Percentiles rank a stretch among this genome's conserved stretches.
Evolutionary conservation across 1,139 yeast species (phyloP).

Genomic region (Chernovozyma sophiae-reginae): DNA sequence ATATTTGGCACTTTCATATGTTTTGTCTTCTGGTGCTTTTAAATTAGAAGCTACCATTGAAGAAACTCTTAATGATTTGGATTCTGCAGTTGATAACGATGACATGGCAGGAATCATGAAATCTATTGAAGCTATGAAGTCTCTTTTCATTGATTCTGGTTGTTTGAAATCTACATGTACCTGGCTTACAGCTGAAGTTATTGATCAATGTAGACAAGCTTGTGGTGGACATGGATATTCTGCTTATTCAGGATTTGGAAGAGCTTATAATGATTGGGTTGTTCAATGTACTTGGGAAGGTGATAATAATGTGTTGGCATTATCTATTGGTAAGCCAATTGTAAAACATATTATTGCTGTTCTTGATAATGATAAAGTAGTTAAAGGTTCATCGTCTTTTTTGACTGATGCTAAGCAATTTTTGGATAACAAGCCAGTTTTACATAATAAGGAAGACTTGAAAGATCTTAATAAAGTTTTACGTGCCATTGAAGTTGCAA

Average conservation of each 20-base stretch:
- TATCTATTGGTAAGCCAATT: constrained; percentile 45
- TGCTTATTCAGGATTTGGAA: constrained; percentile 45
- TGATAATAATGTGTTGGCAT: constrained; percentile 46
- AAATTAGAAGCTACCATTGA: constrained; percentile 32
- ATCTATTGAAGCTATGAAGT: constrained; percentile 39
- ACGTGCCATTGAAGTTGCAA: constrained; percentile 39
- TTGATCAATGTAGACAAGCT: constrained; percentile 47
- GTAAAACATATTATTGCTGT: constrained; percentile 33
- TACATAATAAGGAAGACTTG: constrained; percentile 26
- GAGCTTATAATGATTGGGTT: constrained; percentile 46
- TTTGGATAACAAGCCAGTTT: constrained; percentile 24
- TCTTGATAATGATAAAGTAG: constrained; percentile 29
- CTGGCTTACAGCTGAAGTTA: constrained; percentile 45
- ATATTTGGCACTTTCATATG: constrained; percentile 41
- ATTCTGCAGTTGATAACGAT: constrained; percentile 31
- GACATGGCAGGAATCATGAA: constrained; percentile 34
- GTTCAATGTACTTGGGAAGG: constrained; percentile 55
- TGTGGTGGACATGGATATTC: constrained; percentile 55
- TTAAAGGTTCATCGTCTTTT: constrained; percentile 37
- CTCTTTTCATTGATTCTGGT: constrained; percentile 45
- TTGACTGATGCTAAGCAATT: constrained; percentile 33
- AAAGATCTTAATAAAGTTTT: constrained; percentile 29
- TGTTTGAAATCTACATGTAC: constrained; percentile 46
- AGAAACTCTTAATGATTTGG: constrained; percentile 28
- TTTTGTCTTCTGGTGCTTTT: constrained; percentile 37